Base-by-base conservation (phyloP, 352 stramenopile genomes). In the Phytophthora fragariae region DNA sequence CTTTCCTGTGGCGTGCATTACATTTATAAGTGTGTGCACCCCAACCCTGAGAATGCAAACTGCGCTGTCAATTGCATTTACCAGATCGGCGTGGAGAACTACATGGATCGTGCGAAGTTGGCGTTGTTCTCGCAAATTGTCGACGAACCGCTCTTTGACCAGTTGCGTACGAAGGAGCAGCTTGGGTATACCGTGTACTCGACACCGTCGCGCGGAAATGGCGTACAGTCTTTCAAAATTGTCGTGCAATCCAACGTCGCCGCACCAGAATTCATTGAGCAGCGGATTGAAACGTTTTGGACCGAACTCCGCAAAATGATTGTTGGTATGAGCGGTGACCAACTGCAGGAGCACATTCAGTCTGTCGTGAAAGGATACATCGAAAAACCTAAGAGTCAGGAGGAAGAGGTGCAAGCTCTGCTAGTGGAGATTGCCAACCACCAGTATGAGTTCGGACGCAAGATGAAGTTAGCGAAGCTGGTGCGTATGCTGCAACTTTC, bases 161-260 rank as follows among this genome's bases (percentile, higher is more conserved):
- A 86, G 47, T 66, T 93, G 24, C 81, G 86, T 10, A 93, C 86
- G 17, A 78, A 88, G 39, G 86, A 93, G 55, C 86, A 93, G 59
- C 79, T 93, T 24, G 86, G 86, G 5, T 93, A 93, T 75, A 84
- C 81, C 3, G 85, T 92, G 50, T 92, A 92, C 50, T 92, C 76
- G 47, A 88, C 73, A 9, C 68, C 80, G 29, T 82, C 73, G 52
- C 70, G 79, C 27, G 68, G 76, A 5, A 78, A 83, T 35, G 85
- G 76, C 24, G 68, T 93, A 17, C 75, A 87, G 62, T 87, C 75
- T n/a, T 91, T 94, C 54, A 86, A 87, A 29, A 69, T 96, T 57
- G 82, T 96, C 14, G 59, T 97, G 1, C 89, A 97, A 67, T 96
- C 88, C 4, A 92, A 89, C 54, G 83, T 92, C 10, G 82, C 83